These are phyloP conservation scores for Elongisporangium prolatum DNA, from an alignment of 352 stramenopile genomes.

Conservation along the genomic window DNA sequence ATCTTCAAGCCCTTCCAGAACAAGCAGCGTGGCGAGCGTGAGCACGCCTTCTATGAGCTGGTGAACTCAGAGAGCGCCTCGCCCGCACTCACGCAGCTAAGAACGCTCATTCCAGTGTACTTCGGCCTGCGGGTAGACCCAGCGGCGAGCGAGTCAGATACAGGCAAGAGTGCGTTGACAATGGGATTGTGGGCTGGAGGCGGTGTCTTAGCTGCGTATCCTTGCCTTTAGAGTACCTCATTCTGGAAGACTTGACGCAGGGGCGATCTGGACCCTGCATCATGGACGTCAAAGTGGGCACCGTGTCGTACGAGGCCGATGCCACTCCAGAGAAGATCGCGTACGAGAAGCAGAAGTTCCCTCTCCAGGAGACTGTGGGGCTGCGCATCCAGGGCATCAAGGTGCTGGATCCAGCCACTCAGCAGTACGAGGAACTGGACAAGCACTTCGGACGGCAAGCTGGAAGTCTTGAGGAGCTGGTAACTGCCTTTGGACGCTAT, in stretches of 20 bases:
- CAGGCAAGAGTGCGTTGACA: background rate
- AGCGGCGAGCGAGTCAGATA: constrained; percentile 7
- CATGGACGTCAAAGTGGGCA: constrained; percentile 97
- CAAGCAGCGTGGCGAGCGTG: constrained; percentile 65
- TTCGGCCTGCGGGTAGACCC: constrained; percentile 42
- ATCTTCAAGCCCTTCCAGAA: constrained; percentile 87
- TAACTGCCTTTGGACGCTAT: constrained; percentile 69
- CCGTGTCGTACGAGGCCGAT: constrained; percentile 90
- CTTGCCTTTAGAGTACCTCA: constrained; percentile 63
- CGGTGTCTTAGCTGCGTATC: background rate
- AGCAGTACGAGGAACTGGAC: constrained; percentile 72
- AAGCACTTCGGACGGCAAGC: constrained; percentile 86
- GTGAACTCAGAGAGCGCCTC: constrained; percentile 20
- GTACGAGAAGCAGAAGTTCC: constrained; percentile 91
- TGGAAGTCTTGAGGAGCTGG: constrained; percentile 46
- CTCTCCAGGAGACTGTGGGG: constrained; percentile 85
- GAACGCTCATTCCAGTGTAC: constrained; percentile 54
- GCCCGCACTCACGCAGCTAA: constrained; percentile 22
- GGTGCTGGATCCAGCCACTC: constrained; percentile 51
- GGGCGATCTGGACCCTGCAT: constrained; percentile 85
- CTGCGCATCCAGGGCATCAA: constrained; percentile 95
- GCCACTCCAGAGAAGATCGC: constrained; percentile 86
- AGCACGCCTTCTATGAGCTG: constrained; percentile 74
- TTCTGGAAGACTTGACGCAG: constrained; percentile 88
- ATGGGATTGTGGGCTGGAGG: background rate